Base-by-base conservation (phyloP, 345 rosid genomes). In the Hypericum androsaemum region DNA sequence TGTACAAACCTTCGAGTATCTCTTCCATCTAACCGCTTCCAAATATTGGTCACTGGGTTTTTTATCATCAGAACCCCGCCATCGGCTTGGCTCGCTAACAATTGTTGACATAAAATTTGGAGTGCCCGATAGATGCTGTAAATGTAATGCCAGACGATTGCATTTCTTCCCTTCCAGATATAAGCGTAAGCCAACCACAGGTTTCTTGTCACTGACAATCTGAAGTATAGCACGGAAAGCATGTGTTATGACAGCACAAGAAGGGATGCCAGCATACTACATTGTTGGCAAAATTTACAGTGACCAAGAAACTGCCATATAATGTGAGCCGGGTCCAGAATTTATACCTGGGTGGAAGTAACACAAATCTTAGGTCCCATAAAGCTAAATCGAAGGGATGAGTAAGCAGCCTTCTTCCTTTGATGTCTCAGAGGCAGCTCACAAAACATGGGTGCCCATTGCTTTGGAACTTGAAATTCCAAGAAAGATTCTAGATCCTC, bases 391-490 rank as follows among this genome's bases (percentile, higher is more conserved):
- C 68, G 82, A 69, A 82, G 59, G 22, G 83, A 70, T 58, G 89
- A 81, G 66, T 61, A 73, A 54, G 81, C 60, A 41, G 72, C 62
- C 17, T 64, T 75, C 63, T 64, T 82, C 56, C 70, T 69, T 43
- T 77, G 83, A 69, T 82, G 89, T 56, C 85, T 55, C 15, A 82
- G 80, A 46, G 89, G 81, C 55, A 82, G 73, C 63, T 82, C 89
- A 32, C 80, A 74, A 47, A 77, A 79, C 70, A 76, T 82, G 17
- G 89, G 89, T 37, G 85, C 79, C 89, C 89, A 82, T 58, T 82
- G 89, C 62, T 71, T 70, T 28, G 89, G 89, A 64, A 82, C 89
- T 73, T 82, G 89, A 56, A 79, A 82, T 71, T 82, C 89, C 77
- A 82, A 61, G 69, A 82, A 82, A 60, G 66, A 79, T 38, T 66